A percentile compares a stretch with the other conserved stretches of the same genome.
phyloP scores from a whole-genome alignment of 441 rosid species.

The Syzygium syzygioides region DNA sequence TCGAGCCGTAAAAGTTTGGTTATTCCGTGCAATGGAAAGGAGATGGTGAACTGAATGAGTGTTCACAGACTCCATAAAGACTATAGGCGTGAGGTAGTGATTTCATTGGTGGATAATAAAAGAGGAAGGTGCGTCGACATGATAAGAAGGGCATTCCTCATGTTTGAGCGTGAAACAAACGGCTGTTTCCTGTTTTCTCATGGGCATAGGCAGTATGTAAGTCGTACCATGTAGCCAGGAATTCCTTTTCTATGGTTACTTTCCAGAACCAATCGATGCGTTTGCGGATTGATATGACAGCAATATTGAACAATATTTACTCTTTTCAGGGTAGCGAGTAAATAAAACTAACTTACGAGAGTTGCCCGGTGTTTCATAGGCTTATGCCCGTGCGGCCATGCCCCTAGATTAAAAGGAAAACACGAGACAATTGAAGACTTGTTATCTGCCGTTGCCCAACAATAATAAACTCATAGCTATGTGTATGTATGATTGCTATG shows the following conservation, averaged over 20 bases:
- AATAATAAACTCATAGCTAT: background rate
- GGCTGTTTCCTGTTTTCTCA: background rate
- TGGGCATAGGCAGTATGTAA: background rate
- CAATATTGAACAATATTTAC: background rate
- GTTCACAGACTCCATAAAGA: background rate
- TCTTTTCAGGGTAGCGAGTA: background rate
- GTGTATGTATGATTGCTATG: background rate
- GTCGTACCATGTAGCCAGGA: background rate
- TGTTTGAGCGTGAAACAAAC: background rate
- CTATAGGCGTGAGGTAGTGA: background rate
- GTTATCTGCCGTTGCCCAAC: background rate
- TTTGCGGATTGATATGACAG: background rate
- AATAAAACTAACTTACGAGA: background rate
- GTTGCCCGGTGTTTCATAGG: background rate
- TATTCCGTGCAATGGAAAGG: background rate
- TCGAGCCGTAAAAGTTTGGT: background rate
- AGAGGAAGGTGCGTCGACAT: background rate
- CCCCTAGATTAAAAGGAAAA: background rate
- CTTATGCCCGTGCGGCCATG: background rate
- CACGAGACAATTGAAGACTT: accelerated
- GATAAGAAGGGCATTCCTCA: background rate
- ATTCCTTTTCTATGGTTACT: background rate
- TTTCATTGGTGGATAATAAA: background rate
- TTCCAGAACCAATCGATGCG: background rate
- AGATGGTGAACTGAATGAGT: background rate